Conservation (phyloP, 768 basidiomycete genomes). For the Tulasnella sp. region DNA sequence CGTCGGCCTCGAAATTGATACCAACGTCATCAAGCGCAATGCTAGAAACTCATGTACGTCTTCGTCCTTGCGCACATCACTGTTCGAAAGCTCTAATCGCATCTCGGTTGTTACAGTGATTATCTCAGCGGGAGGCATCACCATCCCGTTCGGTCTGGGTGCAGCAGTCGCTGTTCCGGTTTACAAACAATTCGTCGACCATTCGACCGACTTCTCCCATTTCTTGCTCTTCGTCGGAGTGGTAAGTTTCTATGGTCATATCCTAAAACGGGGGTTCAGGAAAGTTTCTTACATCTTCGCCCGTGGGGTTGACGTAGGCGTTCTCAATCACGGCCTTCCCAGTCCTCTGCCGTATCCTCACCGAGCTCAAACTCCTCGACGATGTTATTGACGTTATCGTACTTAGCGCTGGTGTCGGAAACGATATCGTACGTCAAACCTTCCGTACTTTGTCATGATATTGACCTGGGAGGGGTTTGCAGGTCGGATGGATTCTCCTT, state of each 20-base stretch:
- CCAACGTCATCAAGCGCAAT: constrained; percentile 55
- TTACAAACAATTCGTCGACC: constrained; percentile 63
- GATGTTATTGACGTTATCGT: constrained; percentile 89
- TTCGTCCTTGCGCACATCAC: neutral
- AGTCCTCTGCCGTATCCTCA: constrained; percentile 35
- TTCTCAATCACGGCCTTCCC: constrained; percentile 31
- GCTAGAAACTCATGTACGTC: constrained; percentile 16
- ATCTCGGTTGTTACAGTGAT: constrained; percentile 39
- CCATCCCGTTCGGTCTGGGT: constrained; percentile 80
- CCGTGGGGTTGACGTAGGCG: neutral
- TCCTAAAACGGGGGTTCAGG: neutral
- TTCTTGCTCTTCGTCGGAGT: constrained; percentile 94
- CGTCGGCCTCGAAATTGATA: constrained; percentile 66
- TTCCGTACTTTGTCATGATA: neutral
- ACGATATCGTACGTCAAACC: constrained; percentile 43
- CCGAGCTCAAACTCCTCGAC: constrained; percentile 79
- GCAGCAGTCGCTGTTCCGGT: constrained; percentile 53
- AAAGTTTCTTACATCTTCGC: neutral
- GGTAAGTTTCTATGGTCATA: constrained; percentile 21
- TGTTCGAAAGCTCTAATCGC: constrained; percentile 21
- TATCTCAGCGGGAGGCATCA: constrained; percentile 74
- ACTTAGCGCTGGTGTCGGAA: constrained; percentile 83
- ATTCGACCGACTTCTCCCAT: constrained; percentile 54
- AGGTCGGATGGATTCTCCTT: constrained; percentile 72
- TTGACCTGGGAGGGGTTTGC: neutral